Evolutionary conservation across 441 rosid genomes (phyloP).

Genomic region (Populus hybrid): DNA sequence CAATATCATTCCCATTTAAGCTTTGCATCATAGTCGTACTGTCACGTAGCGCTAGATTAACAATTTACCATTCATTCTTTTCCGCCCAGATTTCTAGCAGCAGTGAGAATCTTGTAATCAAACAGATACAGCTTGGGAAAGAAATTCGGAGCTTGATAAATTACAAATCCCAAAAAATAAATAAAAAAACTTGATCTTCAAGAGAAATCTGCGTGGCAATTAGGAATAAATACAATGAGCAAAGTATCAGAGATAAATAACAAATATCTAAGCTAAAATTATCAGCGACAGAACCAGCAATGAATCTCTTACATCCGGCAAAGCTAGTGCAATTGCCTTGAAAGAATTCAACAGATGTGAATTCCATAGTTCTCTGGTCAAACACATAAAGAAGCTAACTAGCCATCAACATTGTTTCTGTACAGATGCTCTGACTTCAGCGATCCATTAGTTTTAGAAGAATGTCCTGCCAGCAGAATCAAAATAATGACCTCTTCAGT

Average conservation of each 20-base stretch:
- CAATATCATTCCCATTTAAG: background rate
- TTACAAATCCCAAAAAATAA: no score
- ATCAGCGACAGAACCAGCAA: background rate
- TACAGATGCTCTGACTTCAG: constrained; percentile 11
- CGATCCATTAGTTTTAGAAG: constrained; percentile 44
- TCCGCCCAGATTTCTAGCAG: background rate
- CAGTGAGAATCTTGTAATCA: background rate
- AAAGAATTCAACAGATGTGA: background rate
- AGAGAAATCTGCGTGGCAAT: background rate
- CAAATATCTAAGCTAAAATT: no score
- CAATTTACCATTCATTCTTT: background rate
- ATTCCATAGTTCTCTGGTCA: background rate
- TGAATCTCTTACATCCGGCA: background rate
- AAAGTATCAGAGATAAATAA: no score
- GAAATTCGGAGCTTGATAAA: background rate
- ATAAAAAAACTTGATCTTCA: background rate
- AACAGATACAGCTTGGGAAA: background rate
- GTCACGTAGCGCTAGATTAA: background rate
- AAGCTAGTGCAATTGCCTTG: background rate
- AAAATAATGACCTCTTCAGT: constrained; percentile 2
- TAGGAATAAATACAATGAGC: no score
- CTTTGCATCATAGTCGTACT: background rate
- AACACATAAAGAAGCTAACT: background rate
- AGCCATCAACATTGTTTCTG: background rate
- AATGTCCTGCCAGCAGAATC: constrained; percentile 37